phyloP scores from a whole-genome alignment of 2,329 filamentous ascomycete genomes.

The Diaporthe sp. region DNA sequence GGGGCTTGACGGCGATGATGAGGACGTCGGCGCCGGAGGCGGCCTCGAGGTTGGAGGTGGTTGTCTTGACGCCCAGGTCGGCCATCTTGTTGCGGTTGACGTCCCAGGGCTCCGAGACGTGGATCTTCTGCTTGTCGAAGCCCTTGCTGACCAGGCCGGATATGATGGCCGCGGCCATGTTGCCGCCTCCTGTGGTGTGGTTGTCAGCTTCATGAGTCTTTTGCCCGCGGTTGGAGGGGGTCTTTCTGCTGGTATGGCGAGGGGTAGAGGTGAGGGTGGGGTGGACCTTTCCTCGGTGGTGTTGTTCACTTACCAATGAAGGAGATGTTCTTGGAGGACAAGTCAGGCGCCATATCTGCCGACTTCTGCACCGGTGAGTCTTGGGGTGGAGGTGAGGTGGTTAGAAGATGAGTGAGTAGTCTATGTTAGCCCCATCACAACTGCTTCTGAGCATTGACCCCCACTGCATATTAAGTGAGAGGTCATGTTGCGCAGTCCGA shows the following conservation, averaged over 20 bases:
- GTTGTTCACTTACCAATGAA: constrained; percentile 38
- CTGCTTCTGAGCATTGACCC: neutral
- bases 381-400: neutral
- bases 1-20: constrained; percentile 66
- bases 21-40: constrained; percentile 59
- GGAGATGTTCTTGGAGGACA: constrained; percentile 40
- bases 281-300: neutral
- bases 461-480: neutral
- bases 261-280: neutral
- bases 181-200: constrained; percentile 57
- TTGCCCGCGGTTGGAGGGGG: neutral
- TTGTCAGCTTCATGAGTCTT: neutral
- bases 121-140: constrained; percentile 57
- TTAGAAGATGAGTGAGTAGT: neutral
- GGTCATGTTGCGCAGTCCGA: constrained; percentile 17
- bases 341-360: constrained; percentile 37
- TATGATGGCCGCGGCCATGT: constrained; percentile 68
- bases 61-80: constrained; percentile 60
- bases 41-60: constrained; percentile 61
- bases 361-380: constrained; percentile 6
- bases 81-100: constrained; percentile 66
- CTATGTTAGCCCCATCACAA: neutral
- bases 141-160: constrained; percentile 61
- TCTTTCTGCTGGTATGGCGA: neutral
- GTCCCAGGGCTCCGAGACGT: constrained; percentile 66